Evolutionary conservation across 1,284 basidiomycete species (phyloP), one percentile per base, ranked within the genome.

Genomic region (Ustilago loliicola): DNA sequence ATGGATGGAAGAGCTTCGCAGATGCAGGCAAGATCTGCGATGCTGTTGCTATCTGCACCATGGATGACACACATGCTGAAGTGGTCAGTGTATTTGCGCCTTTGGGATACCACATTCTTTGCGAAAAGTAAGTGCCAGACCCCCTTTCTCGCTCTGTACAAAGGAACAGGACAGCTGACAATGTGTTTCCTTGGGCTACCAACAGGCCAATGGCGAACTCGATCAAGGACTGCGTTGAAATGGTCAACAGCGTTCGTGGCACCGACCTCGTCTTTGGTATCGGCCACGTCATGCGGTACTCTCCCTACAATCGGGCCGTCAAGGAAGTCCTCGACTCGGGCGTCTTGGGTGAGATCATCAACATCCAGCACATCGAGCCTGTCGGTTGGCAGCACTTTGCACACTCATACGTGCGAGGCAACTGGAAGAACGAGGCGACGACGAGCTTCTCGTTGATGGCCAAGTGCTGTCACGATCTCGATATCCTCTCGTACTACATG

Each of bases 351-450:
- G 70, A 72, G 34, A 72, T 72, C 52, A 64, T 72, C 70, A 72
- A 72, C 57, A 72, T 72, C n/a, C 70, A 72, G 52, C 70, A 72
- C 59, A 72, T 72, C 36, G 70, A 72, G 29, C 70, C 70, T 23
- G 65, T 72, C 8, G 70, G 70, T 10, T 72, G 70, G 70, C 70
- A 72, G 61, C 70, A 72, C 60, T 72, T 72, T 63, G 70, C 70
- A 30, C 70, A 72, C 57, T 66, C 64, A 52, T 72, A 72, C 56
- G 70, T 72, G 51, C 64, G 70, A 6, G 70, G 70, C 60, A 72
- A 72, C 51, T 72, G 70, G 70, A 63, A 60, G 52, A 66, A 66
- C 61, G 70, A 72, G 52, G 70, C 64, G 27, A 72, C 58, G 36
- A 66, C 64, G 45, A 66, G 70, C 61, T 72, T 72, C 30, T 72